These are phyloP conservation scores for Dendrobium chrysotoxum DNA, from an alignment of 106 monocot genomes.

Conservation along the genomic window DNA sequence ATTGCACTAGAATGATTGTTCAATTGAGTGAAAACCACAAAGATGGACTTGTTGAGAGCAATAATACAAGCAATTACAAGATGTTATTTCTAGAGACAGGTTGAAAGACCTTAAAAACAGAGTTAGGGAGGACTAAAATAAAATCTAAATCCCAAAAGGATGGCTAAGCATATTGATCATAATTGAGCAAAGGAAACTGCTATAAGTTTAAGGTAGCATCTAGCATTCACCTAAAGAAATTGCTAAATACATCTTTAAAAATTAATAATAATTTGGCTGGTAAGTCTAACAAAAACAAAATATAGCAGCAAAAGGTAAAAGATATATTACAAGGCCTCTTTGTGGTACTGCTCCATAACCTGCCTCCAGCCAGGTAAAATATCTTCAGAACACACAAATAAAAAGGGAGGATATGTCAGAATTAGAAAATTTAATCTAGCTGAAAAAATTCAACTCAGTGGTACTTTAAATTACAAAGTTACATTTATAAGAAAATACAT, in stretches of 20 bases:
- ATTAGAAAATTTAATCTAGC: not conserved
- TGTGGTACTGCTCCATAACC: constrained; percentile 86
- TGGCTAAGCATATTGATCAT: not conserved
- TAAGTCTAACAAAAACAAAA: not conserved
- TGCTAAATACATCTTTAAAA: not conserved
- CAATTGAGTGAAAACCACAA: not conserved
- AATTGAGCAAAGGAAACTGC: not conserved
- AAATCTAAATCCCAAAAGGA: not conserved
- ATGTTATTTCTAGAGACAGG: not conserved
- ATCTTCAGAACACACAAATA: constrained; percentile 31
- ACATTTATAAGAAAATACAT: not conserved
- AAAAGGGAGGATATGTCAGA: not conserved
- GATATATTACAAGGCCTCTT: constrained; percentile 70
- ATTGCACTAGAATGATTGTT: not conserved
- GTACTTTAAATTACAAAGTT: not conserved
- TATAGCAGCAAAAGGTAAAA: not conserved
- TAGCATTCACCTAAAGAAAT: not conserved
- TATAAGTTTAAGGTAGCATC: not conserved
- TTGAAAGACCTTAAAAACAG: not conserved
- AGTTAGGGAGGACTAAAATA: not conserved
- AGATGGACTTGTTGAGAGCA: not conserved
- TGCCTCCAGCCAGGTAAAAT: constrained; percentile 78
- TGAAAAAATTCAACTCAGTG: not conserved
- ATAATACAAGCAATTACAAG: not conserved
- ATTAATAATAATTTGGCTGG: not conserved